These are phyloP conservation scores for Teunomyces atbi DNA, from an alignment of 805 yeast species.

Conservation along the genomic window DNA sequence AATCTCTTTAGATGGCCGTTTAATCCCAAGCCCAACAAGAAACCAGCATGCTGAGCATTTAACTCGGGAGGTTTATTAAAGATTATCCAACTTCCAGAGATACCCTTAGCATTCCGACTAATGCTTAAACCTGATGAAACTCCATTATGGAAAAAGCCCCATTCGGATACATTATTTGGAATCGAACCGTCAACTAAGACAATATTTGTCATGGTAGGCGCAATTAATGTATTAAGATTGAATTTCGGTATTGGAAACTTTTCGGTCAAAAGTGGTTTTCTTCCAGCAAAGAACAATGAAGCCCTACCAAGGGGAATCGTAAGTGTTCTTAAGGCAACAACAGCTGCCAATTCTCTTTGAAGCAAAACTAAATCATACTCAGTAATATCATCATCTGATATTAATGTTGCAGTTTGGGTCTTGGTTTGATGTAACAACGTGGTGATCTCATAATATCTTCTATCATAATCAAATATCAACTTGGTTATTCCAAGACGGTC, in stretches of 20 bases:
- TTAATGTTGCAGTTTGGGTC: constrained; percentile 51
- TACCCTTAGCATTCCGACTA: constrained; percentile 63
- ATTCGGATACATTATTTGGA: constrained; percentile 50
- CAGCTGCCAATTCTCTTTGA: constrained; percentile 58
- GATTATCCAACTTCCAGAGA: constrained; percentile 88
- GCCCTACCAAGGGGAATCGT: constrained; percentile 79
- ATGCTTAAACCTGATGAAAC: constrained; percentile 82
- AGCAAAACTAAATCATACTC: constrained; percentile 57
- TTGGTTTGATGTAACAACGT: constrained; percentile 68
- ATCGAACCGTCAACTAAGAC: constrained; percentile 55
- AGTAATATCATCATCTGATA: constrained; percentile 36
- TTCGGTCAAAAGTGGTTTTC: constrained; percentile 81
- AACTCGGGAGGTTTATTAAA: constrained; percentile 73
- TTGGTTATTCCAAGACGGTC: constrained; percentile 67
- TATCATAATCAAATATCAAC: constrained; percentile 71
- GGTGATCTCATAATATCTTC: constrained; percentile 76
- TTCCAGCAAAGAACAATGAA: constrained; percentile 63
- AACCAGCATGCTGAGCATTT: constrained; percentile 90
- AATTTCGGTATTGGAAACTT: constrained; percentile 75
- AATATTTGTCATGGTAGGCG: constrained; percentile 66
- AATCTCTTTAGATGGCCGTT: constrained; percentile 80
- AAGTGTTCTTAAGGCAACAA: constrained; percentile 68
- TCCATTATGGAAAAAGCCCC: constrained; percentile 95
- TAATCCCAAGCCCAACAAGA: constrained; percentile 85
- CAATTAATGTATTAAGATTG: constrained; percentile 62